Evolutionary conservation across 345 rosid species (phyloP).

Genomic region (Eucalyptus pauciflora): DNA sequence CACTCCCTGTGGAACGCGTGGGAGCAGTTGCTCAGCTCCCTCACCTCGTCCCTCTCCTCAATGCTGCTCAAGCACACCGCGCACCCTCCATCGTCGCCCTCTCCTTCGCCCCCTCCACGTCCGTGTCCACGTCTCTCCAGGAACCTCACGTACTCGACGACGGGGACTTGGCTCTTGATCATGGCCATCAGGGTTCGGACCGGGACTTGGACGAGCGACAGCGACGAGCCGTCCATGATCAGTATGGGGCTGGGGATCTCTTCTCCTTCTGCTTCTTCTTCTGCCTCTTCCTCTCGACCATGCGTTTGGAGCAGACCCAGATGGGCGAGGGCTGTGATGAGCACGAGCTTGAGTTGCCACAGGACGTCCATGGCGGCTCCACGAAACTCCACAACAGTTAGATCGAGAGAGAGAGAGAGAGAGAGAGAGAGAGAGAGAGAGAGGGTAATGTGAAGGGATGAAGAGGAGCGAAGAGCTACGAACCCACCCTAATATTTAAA

Average conservation of each 20-base stretch:
- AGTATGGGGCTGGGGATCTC: background rate
- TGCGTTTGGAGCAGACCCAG: no score
- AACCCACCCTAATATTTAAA: no score
- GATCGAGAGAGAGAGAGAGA: no score
- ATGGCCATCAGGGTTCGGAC: background rate
- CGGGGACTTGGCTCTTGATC: background rate
- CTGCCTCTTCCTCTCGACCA: no score
- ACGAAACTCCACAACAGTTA: no score
- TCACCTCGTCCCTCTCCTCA: background rate
- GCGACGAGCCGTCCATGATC: background rate
- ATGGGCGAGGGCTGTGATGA: no score
- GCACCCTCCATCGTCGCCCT: background rate
- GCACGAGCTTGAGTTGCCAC: no score
- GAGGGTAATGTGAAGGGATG: no score
- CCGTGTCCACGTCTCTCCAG: background rate
- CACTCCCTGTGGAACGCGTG: slow-evolving; percentile 1
- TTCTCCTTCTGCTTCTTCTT: background rate
- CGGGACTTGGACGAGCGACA: background rate
- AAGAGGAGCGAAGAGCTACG: no score
- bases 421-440: no score
- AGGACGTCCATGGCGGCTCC: no score
- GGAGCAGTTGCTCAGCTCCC: background rate
- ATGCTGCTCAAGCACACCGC: background rate
- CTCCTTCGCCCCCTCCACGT: background rate
- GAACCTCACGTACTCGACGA: background rate